These are phyloP conservation scores for Zasmidium citrigriseum DNA, from an alignment of 2,329 filamentous ascomycete genomes.

Conservation along the genomic window DNA sequence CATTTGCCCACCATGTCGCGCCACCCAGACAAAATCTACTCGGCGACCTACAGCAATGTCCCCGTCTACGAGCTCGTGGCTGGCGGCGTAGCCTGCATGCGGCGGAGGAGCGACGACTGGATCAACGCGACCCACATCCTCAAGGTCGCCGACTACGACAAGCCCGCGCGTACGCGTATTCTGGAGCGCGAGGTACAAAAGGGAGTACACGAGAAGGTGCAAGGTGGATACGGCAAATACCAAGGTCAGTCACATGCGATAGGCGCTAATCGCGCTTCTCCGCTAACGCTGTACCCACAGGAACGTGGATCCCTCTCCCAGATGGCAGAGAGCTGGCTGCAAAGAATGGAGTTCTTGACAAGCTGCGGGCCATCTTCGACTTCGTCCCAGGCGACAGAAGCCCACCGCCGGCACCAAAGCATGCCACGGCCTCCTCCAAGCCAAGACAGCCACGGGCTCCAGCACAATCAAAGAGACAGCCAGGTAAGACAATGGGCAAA, in stretches of 20 bases:
- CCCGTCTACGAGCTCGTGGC: slow-evolving; percentile 5
- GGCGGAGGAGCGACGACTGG: slow-evolving; percentile 89
- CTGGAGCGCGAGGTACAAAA: slow-evolving; percentile 97
- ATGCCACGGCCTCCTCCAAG: slow-evolving; percentile 69
- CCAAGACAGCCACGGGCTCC: slow-evolving; percentile 69
- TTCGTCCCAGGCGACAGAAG: slow-evolving; percentile 81
- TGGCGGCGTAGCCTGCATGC: slow-evolving; percentile 59
- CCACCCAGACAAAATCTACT: slow-evolving; percentile 55
- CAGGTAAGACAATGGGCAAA: slow-evolving; percentile 19
- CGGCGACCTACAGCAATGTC: slow-evolving; percentile 62
- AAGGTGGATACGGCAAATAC: slow-evolving; percentile 98
- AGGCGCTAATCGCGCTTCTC: neutral
- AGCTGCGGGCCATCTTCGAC: slow-evolving; percentile 84
- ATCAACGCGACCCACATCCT: slow-evolving; percentile 99
- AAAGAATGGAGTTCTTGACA: slow-evolving; percentile 83
- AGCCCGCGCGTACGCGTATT: slow-evolving; percentile 91
- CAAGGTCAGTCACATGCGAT: slow-evolving; percentile 63
- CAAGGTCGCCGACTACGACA: slow-evolving; percentile 96
- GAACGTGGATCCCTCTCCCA: slow-evolving; percentile 92
- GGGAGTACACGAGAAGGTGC: slow-evolving; percentile 94
- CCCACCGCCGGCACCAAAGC: slow-evolving; percentile 90
- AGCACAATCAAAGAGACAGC: slow-evolving; percentile 22
- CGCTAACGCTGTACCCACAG: slow-evolving; percentile 45
- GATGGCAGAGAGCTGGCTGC: slow-evolving; percentile 79
- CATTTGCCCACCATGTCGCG: slow-evolving; percentile 19